Evolutionary conservation across 192 early-diverging fungal species (phyloP).

Genomic region (Coemansia sp.): DNA sequence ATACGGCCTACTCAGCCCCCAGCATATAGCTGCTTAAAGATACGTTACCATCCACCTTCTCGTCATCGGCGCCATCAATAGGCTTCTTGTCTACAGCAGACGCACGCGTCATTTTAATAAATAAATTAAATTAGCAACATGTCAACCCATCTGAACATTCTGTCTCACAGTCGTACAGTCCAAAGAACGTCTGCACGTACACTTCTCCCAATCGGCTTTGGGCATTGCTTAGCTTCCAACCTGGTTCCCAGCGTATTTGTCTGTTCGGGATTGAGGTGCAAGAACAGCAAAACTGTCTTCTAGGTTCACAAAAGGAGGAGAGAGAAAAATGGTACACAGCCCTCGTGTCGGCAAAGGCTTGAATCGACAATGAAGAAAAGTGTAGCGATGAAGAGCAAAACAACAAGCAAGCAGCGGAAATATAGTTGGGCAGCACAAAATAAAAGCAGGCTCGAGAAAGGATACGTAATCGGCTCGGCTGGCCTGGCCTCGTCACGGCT

Average conservation of each 20-base stretch:
- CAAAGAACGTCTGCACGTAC: constrained; percentile 55
- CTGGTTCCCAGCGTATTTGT: not conserved
- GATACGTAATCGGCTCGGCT: constrained; percentile 7
- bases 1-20: not conserved
- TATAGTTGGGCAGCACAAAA: not conserved
- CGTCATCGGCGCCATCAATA: constrained; percentile 72
- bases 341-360: not conserved
- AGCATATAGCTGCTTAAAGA: constrained; percentile 5
- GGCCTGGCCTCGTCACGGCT: not conserved
- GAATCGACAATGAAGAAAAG: not conserved
- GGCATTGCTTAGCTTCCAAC: constrained; percentile 52
- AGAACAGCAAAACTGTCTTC: not conserved
- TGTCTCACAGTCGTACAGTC: not conserved
- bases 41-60: constrained; percentile 78
- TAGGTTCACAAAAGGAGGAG: not conserved
- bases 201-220: constrained; percentile 97
- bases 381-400: not conserved
- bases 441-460: not conserved
- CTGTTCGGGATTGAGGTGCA: not conserved
- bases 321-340: constrained; percentile 1
- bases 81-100: constrained; percentile 71
- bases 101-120: not conserved
- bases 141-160: not conserved
- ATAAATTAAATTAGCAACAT: not conserved
- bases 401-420: not conserved